Conservation (phyloP, 192 early-diverging fungal species). For the Haplosporangium gracile region DNA sequence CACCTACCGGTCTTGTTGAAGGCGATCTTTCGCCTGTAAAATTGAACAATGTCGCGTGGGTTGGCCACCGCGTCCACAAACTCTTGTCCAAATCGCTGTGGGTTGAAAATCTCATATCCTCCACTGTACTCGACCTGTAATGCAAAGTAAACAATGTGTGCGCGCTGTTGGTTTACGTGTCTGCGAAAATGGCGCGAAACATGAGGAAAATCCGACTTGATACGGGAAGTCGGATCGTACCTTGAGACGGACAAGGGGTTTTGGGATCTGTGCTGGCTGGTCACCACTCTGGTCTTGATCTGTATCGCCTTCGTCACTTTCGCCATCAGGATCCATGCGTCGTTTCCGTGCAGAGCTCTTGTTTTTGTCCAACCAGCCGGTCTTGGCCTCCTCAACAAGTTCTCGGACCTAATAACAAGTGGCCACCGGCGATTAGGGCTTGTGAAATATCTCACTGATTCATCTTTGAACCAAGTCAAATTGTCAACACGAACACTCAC, state of each 20-base stretch:
- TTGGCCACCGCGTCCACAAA: constrained; percentile 91
- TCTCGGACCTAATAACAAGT: constrained; percentile 59
- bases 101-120: constrained; percentile 87
- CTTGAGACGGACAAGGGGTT: constrained; percentile 84
- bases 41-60: constrained; percentile 87
- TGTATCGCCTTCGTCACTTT: constrained; percentile 38
- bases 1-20: constrained; percentile 17
- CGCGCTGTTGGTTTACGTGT: background rate
- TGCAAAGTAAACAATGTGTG: too few species aligned
- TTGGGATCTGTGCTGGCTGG: constrained; percentile 30
- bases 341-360: constrained; percentile 26
- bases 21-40: constrained; percentile 71
- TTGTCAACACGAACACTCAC: constrained; percentile 33
- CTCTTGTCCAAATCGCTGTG: constrained; percentile 84
- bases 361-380: constrained; percentile 66
- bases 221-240: background rate
- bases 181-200: background rate
- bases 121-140: constrained; percentile 85
- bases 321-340: constrained; percentile 53
- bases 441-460: background rate
- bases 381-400: constrained; percentile 75
- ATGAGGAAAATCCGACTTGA: background rate
- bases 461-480: background rate
- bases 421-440: background rate
- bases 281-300: background rate